Evolutionary conservation across 305 asterid species (phyloP).

Genomic region (Fraxinus greggii): DNA sequence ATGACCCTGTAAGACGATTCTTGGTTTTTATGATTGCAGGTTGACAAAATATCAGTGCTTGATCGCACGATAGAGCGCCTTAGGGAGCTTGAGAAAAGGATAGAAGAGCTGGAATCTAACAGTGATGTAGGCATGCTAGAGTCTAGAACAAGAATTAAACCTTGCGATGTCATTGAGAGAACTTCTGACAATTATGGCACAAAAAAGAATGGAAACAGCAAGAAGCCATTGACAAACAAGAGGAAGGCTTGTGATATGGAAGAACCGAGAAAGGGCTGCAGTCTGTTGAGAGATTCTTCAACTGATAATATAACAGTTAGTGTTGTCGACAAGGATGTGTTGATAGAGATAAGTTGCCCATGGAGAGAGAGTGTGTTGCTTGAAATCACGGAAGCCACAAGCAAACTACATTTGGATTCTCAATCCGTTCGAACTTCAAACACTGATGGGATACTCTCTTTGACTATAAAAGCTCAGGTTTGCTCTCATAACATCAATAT

Average conservation of each 20-base stretch:
- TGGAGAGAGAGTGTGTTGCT: slow-evolving; percentile 55
- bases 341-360: slow-evolving; percentile 60
- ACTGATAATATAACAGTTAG: slow-evolving; percentile 47
- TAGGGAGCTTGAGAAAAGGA: slow-evolving; percentile 67
- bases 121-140: slow-evolving; percentile 42
- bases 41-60: slow-evolving; percentile 77
- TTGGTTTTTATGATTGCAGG: slow-evolving; percentile 43
- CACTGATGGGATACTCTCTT: slow-evolving; percentile 52
- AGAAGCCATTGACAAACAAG: slow-evolving; percentile 47
- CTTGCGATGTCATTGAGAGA: slow-evolving; percentile 56
- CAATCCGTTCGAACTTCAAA: slow-evolving; percentile 61
- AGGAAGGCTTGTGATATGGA: slow-evolving; percentile 55
- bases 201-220: slow-evolving; percentile 30
- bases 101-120: slow-evolving; percentile 60
- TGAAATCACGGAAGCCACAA: slow-evolving; percentile 53
- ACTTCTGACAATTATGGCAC: slow-evolving; percentile 65
- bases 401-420: slow-evolving; percentile 51
- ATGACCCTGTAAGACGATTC: neutral
- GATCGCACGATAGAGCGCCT: slow-evolving; percentile 77
- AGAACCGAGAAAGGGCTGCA: slow-evolving; percentile 32
- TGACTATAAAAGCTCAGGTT: slow-evolving; percentile 76
- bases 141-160: slow-evolving; percentile 41
- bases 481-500: slow-evolving; percentile 11
- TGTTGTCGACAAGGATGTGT: slow-evolving; percentile 47
- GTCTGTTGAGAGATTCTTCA: slow-evolving; percentile 37